Base-by-base conservation (phyloP, 305 asterid species). In the Fraxinus xanthoxyloides region DNA sequence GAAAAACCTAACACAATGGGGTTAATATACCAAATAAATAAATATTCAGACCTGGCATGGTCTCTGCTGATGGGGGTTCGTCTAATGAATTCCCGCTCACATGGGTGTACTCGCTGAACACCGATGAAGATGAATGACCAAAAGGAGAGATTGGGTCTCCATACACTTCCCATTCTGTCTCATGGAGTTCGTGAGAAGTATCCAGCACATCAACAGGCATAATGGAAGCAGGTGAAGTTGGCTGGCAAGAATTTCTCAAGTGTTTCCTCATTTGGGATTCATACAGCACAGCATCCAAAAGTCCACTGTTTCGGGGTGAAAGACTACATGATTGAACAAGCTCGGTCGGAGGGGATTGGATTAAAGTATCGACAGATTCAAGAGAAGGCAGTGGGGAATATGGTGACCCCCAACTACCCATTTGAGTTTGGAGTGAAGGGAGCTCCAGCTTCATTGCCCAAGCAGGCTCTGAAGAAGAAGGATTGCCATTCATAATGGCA, bases 61-160 rank as follows among this genome's bases (percentile, higher is more conserved):
- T 82, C 13, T 83, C 90, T 34, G 81, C 56, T 10, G 87, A 73
- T 84, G 83, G 89, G 51, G 63, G 86, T 78, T 91, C 93, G 54
- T 90, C 92, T 54, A 85, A 78, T 46, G 92, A 85, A 84, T 86
- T 85, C 86, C 87, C 84, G 35, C 89, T 84, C 79, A 80, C 76
- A 76, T 85, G 88, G 40, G 89, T 89, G 87, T 81, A 80, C 78
- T 83, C 92, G 63, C 89, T 88, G 87, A 90, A 91, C 77, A 88
- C 76, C 0, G 93, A 84, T 1, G 91, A 85, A 77, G 89, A 82
- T 80, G 94, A 89, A 86, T 85, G 87, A 77, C 91, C 84, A 13
- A 86, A 84, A 80, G 90, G 94, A 51, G 91, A 88, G 82, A 79
- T 77, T n/a, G 88, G 83, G 77, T 83, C 89, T 82, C 89, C 86